Conservation (phyloP, 2,329 filamentous ascomycete species). For the Dactylellina parvicollis region DNA sequence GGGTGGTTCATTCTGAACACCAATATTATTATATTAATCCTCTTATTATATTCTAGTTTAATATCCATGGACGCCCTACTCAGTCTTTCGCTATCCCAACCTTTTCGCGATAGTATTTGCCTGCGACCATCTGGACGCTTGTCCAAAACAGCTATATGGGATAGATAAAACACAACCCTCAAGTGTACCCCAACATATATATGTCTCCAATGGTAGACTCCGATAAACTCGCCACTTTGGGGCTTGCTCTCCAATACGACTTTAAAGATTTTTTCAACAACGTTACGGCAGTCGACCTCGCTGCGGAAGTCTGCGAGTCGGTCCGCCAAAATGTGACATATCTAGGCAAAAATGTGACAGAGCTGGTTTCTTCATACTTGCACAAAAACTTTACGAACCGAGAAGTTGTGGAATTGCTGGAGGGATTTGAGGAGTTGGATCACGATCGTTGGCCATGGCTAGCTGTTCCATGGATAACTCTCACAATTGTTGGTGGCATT, state of each 20-base stretch:
- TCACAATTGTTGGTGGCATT: not conserved
- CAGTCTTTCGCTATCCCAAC: too few species aligned
- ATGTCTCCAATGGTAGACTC: slow-evolving; percentile 1
- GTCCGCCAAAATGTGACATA: not conserved
- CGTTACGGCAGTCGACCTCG: slow-evolving; percentile 3
- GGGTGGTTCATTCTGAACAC: too few species aligned
- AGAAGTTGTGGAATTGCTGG: not conserved
- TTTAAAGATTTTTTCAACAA: slow-evolving; percentile 6
- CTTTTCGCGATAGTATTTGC: too few species aligned
- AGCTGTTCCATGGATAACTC: slow-evolving; percentile 3
- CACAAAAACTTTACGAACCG: not conserved
- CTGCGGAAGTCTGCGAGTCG: not conserved
- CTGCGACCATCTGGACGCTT: too few species aligned
- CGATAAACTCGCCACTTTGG: not conserved
- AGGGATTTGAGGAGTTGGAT: slow-evolving; percentile 1
- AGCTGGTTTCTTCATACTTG: not conserved
- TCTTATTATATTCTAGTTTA: too few species aligned
- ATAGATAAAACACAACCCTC: too few species aligned
- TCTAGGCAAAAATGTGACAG: slow-evolving; percentile 4
- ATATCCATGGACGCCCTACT: too few species aligned
- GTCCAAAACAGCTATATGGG: too few species aligned
- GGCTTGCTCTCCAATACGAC: slow-evolving; percentile 8
- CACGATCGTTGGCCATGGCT: slow-evolving; percentile 4
- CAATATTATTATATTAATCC: too few species aligned
- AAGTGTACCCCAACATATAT: not conserved